These are phyloP conservation scores for Neurospora sp. DNA, from an alignment of 495 filamentous ascomycete species.

Conservation along the genomic window DNA sequence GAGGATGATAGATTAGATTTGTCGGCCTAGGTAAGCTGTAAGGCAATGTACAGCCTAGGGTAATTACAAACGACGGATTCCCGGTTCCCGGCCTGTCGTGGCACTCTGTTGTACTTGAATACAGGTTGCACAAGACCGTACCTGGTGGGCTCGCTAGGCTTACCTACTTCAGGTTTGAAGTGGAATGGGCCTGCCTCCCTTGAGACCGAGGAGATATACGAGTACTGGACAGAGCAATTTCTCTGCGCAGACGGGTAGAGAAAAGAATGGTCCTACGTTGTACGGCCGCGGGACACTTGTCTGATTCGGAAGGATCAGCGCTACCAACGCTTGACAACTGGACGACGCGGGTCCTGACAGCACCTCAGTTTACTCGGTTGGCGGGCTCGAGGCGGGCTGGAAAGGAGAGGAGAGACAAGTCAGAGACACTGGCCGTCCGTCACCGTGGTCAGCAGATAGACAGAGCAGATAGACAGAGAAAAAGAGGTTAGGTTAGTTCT, in stretches of 20 bases:
- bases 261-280: background rate
- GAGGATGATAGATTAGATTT: background rate
- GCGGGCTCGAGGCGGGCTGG: background rate
- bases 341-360: background rate
- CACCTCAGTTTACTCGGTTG: background rate
- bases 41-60: background rate
- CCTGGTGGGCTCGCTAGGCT: background rate
- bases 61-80: background rate
- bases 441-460: background rate
- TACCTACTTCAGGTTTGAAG: background rate
- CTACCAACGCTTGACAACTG: background rate
- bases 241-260: background rate
- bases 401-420: background rate
- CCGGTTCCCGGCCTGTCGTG: background rate
- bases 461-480: background rate
- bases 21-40: background rate
- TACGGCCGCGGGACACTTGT: background rate
- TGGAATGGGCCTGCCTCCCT: background rate
- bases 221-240: background rate
- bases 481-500: background rate
- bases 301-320: background rate
- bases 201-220: background rate
- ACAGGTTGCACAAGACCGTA: background rate
- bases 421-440: background rate
- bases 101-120: background rate